phyloP scores from a whole-genome alignment of 176 grass and related monocot species.

The Aegilops speltoides region DNA sequence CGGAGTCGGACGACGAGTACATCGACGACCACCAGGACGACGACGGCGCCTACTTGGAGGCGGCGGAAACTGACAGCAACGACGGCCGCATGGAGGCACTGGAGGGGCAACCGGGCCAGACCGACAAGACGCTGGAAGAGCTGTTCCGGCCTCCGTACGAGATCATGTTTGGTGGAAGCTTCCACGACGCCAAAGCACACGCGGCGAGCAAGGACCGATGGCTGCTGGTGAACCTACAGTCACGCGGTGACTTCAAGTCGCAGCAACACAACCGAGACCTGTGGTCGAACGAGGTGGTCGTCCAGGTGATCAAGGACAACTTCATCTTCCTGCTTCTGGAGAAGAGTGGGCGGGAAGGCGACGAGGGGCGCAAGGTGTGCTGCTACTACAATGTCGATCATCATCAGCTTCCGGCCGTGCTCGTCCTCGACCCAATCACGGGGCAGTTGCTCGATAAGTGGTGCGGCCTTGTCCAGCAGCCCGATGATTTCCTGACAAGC shows the following conservation, averaged over 20 bases:
- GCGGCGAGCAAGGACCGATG: constrained; percentile 12
- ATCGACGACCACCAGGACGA: neutral
- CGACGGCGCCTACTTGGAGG: neutral
- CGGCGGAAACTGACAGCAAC: neutral
- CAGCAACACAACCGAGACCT: constrained; percentile 35
- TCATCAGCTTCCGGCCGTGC: constrained; percentile 21
- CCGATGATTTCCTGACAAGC: constrained; percentile 1
- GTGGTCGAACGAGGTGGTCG: constrained; percentile 20
- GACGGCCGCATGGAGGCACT: neutral
- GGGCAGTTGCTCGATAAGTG: constrained; percentile 15
- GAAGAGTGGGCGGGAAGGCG: neutral
- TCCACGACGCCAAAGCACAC: constrained; percentile 26
- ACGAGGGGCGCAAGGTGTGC: constrained; percentile 14
- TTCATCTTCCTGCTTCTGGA: constrained; percentile 12
- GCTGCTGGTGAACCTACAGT: constrained; percentile 32
- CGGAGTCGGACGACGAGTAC: neutral
- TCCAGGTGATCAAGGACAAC: neutral
- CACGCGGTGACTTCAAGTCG: neutral
- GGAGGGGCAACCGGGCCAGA: neutral
- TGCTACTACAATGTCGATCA: constrained; percentile 10
- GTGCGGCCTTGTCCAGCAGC: constrained; percentile 8
- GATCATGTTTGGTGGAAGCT: neutral
- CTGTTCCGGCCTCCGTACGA: neutral
- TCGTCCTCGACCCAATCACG: constrained; percentile 45
- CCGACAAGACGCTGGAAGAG: neutral